Evolutionary conservation across 2,329 filamentous ascomycete species (phyloP), one percentile per base, ranked within the genome.

Genomic region (Fusarium nematophilum): DNA sequence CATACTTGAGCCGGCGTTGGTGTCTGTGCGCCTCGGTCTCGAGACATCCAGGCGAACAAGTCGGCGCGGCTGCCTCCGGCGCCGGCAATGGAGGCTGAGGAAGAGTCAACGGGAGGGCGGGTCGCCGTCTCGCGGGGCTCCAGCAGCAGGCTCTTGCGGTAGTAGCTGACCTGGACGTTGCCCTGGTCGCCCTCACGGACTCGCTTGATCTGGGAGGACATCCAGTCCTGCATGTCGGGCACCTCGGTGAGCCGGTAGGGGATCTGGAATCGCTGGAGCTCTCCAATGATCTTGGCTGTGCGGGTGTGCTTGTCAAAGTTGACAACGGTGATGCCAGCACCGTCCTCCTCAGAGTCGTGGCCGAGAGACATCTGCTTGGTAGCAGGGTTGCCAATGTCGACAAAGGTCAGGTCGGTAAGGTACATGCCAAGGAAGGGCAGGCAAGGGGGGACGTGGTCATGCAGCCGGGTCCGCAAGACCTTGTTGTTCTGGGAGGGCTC

Each of bases 251-350:
- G 84, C 6, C 90, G 86, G 74, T 98, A 98, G 0, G 93, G 92
- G 15, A 97, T 91, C 76, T 99, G 95, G 79, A 98, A 98, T 14
- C 93, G 89, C 74, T 99, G 95, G 7, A 99, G 85, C 68, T 98
- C 94, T 61, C 92, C 91, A 68, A 99, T 96, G 71, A 98, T 96
- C 76, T 93, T 95, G 38, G 94, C 93, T 3, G 93, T 98, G 66
- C 93, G 92, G 68, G 88, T 90, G 73, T 98, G 93, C 78, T 98
- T 98, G 81, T 98, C 94, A 69, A 97, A 98, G 77, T 99, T 99
- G 82, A 99, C 92, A 26, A 98, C 91, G 0, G 88, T 87, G 68
- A 92, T 83, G 21, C 87, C 83, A 11, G 88, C 83, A 27, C 86
- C 83, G 25, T 87, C 83, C n/a, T 90, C 86, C 11, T 81, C 80